Conservation (phyloP, 768 basidiomycete genomes). For the Tricholoma flavovirens region DNA sequence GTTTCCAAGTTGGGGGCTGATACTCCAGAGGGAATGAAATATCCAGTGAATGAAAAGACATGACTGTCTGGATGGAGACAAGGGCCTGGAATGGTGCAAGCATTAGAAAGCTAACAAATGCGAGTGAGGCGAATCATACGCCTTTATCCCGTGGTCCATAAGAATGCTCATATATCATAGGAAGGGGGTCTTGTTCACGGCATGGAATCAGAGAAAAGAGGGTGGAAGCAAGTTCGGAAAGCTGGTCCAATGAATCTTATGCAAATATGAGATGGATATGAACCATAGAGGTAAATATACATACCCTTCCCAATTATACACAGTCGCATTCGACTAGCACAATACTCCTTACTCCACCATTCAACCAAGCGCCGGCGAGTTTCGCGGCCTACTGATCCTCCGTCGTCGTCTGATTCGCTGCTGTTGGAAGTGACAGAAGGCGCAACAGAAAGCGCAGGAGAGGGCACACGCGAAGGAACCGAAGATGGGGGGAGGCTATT, state of each 20-base stretch:
- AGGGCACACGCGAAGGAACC: conserved; percentile 38
- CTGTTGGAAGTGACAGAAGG: conserved; percentile 45
- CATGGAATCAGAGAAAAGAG: conserved; percentile 72
- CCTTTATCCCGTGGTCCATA: conserved; percentile 68
- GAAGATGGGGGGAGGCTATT: conserved; percentile 24
- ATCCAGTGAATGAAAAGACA: conserved; percentile 80
- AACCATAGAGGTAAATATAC: not conserved
- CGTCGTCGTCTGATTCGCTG: conserved; percentile 65
- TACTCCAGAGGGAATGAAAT: conserved; percentile 74
- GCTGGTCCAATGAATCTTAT: conserved; percentile 64
- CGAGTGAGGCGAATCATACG: conserved; percentile 36
- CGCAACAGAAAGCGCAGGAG: conserved; percentile 46
- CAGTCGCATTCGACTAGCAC: conserved; percentile 75
- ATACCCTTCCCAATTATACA: conserved; percentile 77
- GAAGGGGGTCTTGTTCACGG: conserved; percentile 52
- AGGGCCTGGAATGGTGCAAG: conserved; percentile 47
- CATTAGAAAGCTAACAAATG: conserved; percentile 1
- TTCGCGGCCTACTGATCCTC: conserved; percentile 74
- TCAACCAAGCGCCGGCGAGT: conserved; percentile 72
- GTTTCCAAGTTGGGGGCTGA: conserved; percentile 67
- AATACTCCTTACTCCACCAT: conserved; percentile 83
- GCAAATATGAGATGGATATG: conserved; percentile 2
- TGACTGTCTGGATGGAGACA: conserved; percentile 84
- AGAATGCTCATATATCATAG: conserved; percentile 66
- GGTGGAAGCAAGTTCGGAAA: conserved; percentile 54